phyloP scores from a whole-genome alignment of 2,329 filamentous ascomycete species.

The Pseudomassariella vexata region DNA sequence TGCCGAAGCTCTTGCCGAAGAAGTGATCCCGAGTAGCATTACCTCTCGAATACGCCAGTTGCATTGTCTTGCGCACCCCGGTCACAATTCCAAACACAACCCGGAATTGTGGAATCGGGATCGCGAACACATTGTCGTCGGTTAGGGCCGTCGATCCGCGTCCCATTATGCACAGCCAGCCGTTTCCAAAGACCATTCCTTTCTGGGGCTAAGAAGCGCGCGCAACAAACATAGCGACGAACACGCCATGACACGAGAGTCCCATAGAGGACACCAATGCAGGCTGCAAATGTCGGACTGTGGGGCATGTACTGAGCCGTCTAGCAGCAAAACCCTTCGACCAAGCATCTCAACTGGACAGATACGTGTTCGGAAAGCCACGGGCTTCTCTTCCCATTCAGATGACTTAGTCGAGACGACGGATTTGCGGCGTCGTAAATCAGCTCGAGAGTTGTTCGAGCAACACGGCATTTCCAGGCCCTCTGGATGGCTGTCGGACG shows the following conservation, averaged over 20 bases:
- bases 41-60: slow-evolving; percentile 26
- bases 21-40: slow-evolving; percentile 25
- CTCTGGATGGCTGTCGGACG: slow-evolving; percentile 39
- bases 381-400: slow-evolving; percentile 9
- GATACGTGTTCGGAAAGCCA: slow-evolving; percentile 3
- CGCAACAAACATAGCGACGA: slow-evolving; percentile 18
- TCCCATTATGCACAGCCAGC: slow-evolving; percentile 11
- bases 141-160: slow-evolving; percentile 24
- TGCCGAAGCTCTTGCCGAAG: slow-evolving; percentile 5
- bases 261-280: slow-evolving; percentile 3
- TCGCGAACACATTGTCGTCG: slow-evolving; percentile 18
- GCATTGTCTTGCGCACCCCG: slow-evolving; percentile 17
- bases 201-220: slow-evolving; percentile 14
- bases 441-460: slow-evolving; percentile 41
- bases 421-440: slow-evolving; percentile 29
- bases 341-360: slow-evolving; percentile 13
- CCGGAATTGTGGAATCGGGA: slow-evolving; percentile 15
- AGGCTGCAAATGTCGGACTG: slow-evolving; percentile 2
- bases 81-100: slow-evolving; percentile 10
- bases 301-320: background rate
- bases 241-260: slow-evolving; percentile 10
- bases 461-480: slow-evolving; percentile 40
- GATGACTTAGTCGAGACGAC: slow-evolving; percentile 19
- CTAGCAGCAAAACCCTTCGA: slow-evolving; percentile 3
- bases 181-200: slow-evolving; percentile 19